A percentile compares a stretch with the other conserved stretches of the same genome.
Conservation (phyloP, 225 moss, liverwort and hornwort genomes). For the Climacium dendroides region DNA sequence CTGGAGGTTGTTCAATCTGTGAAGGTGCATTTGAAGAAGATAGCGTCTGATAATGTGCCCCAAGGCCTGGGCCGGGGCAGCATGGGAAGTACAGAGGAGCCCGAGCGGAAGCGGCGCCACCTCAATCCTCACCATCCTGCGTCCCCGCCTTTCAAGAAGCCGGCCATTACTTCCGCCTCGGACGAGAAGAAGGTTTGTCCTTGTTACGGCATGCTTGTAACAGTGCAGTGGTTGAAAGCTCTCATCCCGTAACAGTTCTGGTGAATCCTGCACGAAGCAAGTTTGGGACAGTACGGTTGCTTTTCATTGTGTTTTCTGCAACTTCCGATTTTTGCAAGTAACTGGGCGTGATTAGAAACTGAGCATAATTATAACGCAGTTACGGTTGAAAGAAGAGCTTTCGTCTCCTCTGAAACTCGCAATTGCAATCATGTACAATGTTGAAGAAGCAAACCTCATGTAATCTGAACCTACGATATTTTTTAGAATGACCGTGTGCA, state of each 20-base stretch:
- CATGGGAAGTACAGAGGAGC: slow-evolving; percentile 99
- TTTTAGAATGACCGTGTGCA: neutral
- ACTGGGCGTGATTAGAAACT: neutral
- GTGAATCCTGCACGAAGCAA: neutral
- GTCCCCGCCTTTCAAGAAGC: slow-evolving; percentile 98
- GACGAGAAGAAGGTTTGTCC: slow-evolving; percentile 82
- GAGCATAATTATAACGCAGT: neutral
- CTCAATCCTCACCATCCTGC: slow-evolving; percentile 70
- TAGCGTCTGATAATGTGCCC: slow-evolving; percentile 98
- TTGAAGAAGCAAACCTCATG: neutral
- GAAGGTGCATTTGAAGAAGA: slow-evolving; percentile 68
- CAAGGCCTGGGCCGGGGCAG: slow-evolving; percentile 89
- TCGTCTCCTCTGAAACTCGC: neutral
- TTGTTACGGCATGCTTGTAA: neutral
- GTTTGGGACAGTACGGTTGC: neutral
- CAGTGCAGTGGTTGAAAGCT: neutral
- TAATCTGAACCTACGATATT: neutral
- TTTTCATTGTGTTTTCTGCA: neutral
- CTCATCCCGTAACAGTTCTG: neutral
- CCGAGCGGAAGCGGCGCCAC: slow-evolving; percentile 98
- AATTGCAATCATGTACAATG: neutral
- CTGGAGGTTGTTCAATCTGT: slow-evolving; percentile 85
- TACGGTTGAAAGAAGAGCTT: neutral
- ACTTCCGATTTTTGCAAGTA: neutral
- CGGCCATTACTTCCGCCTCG: slow-evolving; percentile 64